Base-by-base conservation (phyloP, 805 yeast genomes). In the Yarrowia osloensis region DNA sequence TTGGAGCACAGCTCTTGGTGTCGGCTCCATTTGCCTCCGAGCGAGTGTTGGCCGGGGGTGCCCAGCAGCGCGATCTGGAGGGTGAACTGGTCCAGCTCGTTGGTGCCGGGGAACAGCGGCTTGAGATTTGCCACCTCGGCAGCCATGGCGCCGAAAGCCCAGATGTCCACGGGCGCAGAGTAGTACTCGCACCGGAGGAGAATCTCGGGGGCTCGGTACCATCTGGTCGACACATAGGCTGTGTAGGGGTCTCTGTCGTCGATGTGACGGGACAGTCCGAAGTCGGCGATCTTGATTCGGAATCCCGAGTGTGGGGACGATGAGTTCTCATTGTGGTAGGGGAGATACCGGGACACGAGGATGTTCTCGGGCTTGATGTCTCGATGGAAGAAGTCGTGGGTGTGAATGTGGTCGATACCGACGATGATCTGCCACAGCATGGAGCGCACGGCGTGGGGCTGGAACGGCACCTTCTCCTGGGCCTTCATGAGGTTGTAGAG, bases 191-290 rank as follows among this genome's bases (percentile, higher is more conserved):
- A 52, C 17, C 69, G 70, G 28, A 77, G 69, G 19, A 94, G 78
- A 66, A 94, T 79, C 74, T 94, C 99, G 0, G 99, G 99, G 0
- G 98, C 93, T 67, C 98, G 81, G 76, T 94, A 94, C 99, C 99
- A 94, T 69, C 98, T 80, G 1, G 98, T 94, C 1, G 96, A 97
- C 21, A 94, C 98, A 74, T 93, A 94, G 1, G 91, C 85, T 0
- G 98, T 90, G 74, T 91, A 81, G 66, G 85, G 86, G 8, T 61
- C 69, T 0, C 85, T 84, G 40, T 86, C 80, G 0, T 89, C 90
- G 39, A 88, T 77, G 2, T 90, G 84, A 69, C 97, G 82, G 0
- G 97, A 96, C 49, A 93, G 81, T 66, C 98, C 98, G 80, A 94
- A 94, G 88, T 94, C 99, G 2, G 97, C 97, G 67, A 94, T 82